Base-by-base conservation (phyloP, 2,329 filamentous ascomycete genomes). In the Exophiala phaeomuriformis region DNA sequence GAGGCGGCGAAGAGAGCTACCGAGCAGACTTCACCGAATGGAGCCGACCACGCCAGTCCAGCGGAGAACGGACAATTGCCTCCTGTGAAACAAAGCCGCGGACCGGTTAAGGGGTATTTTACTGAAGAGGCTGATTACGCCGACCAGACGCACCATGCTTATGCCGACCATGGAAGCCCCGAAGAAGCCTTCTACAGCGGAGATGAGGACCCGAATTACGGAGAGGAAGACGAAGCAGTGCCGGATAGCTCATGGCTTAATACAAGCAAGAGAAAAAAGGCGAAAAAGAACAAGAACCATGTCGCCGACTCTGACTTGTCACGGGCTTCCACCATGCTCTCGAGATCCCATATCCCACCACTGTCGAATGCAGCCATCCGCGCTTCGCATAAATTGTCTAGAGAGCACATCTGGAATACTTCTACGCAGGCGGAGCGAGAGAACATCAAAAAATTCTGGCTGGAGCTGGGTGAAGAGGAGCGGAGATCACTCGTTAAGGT, bases 391-490 rank as follows among this genome's bases (percentile, higher is more conserved):
- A 73, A 73, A 57, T 68, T 75, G 62, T 80, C 81, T 48, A 85
- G 85, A 66, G 88, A 93, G 66, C 90, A 89, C 70, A 95, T 98
- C 71, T 98, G 93, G 93, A 96, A 96, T 67, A 96, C 90, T 2
- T 93, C 88, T 54, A 93, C 88, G 6, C 82, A 88, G 62, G 90
- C 97, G 70, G 93, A 98, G 73, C 86, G 93, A 35, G 90, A 96
- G 73, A 86, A 93, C 49, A 98, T 98, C 68, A 95, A 96, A 72
- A 88, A 95, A 63, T 98, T 97, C 72, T 98, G 93, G 93, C 80
- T 98, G 49, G 90, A 90, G 10, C 73, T 98, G 41, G 89, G 88
- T 62, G 93, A 98, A 69, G 88, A 95, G 36, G 90, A 97, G 69
- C 87, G 93, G 64, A 93, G 95, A 68, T 93, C 88, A 10, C 76